Percentiles rank a stretch among this genome's conserved stretches.
Conservation (phyloP, 2,329 filamentous ascomycete species). For the Nigrograna mackinnonii region DNA sequence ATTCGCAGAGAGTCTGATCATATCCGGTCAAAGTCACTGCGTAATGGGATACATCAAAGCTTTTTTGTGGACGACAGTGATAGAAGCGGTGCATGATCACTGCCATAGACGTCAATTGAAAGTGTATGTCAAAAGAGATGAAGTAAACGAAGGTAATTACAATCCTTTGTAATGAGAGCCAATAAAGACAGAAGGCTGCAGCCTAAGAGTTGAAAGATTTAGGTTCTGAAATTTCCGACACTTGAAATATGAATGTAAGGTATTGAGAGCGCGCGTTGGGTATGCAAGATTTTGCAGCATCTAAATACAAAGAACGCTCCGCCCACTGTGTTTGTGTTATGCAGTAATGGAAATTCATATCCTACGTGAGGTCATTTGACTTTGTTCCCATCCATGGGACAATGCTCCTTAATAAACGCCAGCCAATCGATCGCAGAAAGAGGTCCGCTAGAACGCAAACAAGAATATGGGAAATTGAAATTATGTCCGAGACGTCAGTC, state of each 20-base stretch:
- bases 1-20: background rate
- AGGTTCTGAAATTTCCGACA: background rate
- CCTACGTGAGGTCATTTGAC: slow-evolving; percentile 15
- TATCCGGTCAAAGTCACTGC: background rate
- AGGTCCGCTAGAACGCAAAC: slow-evolving; percentile 34
- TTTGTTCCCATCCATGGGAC: slow-evolving; percentile 14
- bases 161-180: slow-evolving; percentile 9
- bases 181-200: slow-evolving; percentile 2
- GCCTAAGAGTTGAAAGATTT: background rate
- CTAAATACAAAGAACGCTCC: slow-evolving; percentile 4
- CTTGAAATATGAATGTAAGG: background rate
- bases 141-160: slow-evolving; percentile 17
- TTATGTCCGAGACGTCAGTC: slow-evolving; percentile 35
- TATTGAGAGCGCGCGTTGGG: slow-evolving; percentile 1
- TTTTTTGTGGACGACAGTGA: too few relatives aligned
- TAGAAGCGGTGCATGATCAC: too few relatives aligned
- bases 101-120: too few relatives aligned
- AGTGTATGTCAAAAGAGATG: too few relatives aligned
- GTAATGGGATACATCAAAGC: too few relatives aligned
- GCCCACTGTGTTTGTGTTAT: slow-evolving; percentile 7
- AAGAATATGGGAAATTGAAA: slow-evolving; percentile 8
- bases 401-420: slow-evolving; percentile 11
- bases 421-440: too few relatives aligned
- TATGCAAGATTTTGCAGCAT: slow-evolving; percentile 8
- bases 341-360: slow-evolving; percentile 15